Percentiles rank a stretch among this genome's conserved stretches.
These are phyloP conservation scores for Scolecobasidium constrictum DNA, from an alignment of 2,329 filamentous ascomycete genomes.

Conservation along the genomic window DNA sequence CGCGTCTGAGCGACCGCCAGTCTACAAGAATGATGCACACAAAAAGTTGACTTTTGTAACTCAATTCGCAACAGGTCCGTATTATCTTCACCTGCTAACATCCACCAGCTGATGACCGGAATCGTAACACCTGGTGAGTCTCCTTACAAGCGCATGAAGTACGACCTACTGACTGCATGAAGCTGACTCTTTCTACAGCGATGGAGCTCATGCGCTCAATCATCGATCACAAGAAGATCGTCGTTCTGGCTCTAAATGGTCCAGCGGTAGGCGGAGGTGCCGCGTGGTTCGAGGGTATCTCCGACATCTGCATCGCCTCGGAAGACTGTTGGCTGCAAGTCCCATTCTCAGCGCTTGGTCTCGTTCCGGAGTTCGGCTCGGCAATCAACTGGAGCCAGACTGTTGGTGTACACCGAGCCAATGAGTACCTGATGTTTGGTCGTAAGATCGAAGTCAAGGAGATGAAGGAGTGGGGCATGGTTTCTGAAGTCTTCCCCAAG, in stretches of 20 bases:
- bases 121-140: not conserved
- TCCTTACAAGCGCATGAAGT: not conserved
- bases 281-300: slow-evolving; percentile 39
- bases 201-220: slow-evolving; percentile 32
- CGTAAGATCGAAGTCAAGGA: slow-evolving; percentile 33
- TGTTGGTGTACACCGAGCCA: slow-evolving; percentile 39
- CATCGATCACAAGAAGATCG: slow-evolving; percentile 40
- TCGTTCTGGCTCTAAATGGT: slow-evolving; percentile 40
- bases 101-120: not conserved
- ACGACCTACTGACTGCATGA: not conserved
- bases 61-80: slow-evolving; percentile 19
- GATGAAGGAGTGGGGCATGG: slow-evolving; percentile 31
- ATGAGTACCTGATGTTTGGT: slow-evolving; percentile 43
- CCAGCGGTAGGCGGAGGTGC: slow-evolving; percentile 40
- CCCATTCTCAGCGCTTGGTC: slow-evolving; percentile 35
- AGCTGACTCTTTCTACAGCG: slow-evolving; percentile 10
- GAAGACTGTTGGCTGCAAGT: slow-evolving; percentile 35
- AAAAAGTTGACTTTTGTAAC: slow-evolving; percentile 22
- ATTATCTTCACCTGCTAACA: not conserved
- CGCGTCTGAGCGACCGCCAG: not conserved
- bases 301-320: slow-evolving; percentile 38
- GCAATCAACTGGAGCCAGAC: slow-evolving; percentile 34
- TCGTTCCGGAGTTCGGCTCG: slow-evolving; percentile 39
- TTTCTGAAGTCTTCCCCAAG: slow-evolving; percentile 33
- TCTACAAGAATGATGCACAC: slow-evolving; percentile 17